These are phyloP conservation scores for Angomonas ambiguus DNA, from an alignment of 208 protist species.

Conservation along the genomic window DNA sequence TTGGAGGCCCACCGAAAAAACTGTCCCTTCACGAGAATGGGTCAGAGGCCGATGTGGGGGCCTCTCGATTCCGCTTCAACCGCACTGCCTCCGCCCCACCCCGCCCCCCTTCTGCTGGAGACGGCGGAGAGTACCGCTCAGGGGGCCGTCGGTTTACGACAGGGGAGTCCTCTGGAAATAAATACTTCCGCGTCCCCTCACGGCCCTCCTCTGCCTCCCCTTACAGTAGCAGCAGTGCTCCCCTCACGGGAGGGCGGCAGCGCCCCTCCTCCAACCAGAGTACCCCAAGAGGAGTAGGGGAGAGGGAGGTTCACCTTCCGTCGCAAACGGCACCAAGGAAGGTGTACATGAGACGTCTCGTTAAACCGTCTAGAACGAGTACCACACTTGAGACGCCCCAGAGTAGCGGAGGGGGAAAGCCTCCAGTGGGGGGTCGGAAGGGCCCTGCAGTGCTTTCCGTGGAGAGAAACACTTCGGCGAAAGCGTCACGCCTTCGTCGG, in stretches of 20 bases:
- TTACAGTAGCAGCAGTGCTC: background rate
- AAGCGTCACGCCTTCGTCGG: background rate
- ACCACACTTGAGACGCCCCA: too few relatives aligned
- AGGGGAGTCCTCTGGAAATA: background rate
- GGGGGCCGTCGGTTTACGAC: background rate
- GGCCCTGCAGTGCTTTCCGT: background rate
- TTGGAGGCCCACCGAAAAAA: background rate
- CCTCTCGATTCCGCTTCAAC: background rate
- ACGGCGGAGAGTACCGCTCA: background rate
- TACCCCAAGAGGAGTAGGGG: background rate
- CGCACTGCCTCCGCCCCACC: conserved; percentile 4
- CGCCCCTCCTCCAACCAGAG: background rate
- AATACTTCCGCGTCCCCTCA: background rate
- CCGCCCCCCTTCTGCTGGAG: background rate
- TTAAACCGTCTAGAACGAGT: background rate
- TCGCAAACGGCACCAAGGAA: background rate
- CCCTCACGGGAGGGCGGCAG: background rate
- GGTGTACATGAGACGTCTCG: background rate
- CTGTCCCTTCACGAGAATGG: background rate
- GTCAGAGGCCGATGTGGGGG: background rate
- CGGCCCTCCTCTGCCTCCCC: conserved; percentile 2
- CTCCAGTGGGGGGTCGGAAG: background rate
- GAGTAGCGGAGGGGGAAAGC: background rate
- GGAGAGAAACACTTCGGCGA: background rate
- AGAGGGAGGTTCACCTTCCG: background rate